Percentiles rank a stretch among this genome's conserved stretches.
These are phyloP conservation scores for Raphanus hybrid DNA, from an alignment of 441 rosid species.

Conservation along the genomic window DNA sequence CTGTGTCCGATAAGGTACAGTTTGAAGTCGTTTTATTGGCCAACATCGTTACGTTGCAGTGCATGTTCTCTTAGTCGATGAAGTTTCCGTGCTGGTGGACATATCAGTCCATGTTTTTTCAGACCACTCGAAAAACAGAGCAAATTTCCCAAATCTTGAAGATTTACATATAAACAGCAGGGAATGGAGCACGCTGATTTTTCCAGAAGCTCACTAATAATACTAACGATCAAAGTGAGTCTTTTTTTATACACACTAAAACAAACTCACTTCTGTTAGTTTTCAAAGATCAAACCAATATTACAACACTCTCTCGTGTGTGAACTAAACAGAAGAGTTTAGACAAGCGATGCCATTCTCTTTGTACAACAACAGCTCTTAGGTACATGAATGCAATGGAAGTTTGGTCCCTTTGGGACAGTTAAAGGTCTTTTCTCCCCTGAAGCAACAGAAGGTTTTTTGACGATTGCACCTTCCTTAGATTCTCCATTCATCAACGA, in stretches of 20 bases:
- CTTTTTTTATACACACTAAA: neutral
- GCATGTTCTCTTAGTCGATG: too few species aligned
- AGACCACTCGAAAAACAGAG: too few species aligned
- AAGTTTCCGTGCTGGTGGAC: too few species aligned
- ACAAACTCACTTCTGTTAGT: conserved; percentile 1
- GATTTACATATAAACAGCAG: too few species aligned
- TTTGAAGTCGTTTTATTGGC: too few species aligned
- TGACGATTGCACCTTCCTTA: conserved; percentile 24
- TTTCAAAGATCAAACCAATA: neutral
- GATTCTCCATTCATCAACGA: conserved; percentile 14
- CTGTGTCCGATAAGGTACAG: too few species aligned
- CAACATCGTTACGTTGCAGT: too few species aligned
- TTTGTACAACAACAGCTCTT: conserved; percentile 39
- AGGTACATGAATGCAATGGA: conserved; percentile 36
- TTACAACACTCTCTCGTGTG: neutral
- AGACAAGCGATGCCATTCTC: conserved; percentile 27
- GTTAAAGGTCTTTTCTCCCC: conserved; percentile 38
- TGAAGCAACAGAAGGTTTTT: conserved; percentile 30
- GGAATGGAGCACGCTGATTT: too few species aligned
- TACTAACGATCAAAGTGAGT: too few species aligned
- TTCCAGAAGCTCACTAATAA: too few species aligned
- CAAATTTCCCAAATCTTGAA: too few species aligned
- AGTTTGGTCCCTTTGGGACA: conserved; percentile 44
- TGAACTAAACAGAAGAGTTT: neutral
- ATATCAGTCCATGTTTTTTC: too few species aligned